Percentiles rank a stretch among this genome's conserved stretches.
Conservation (phyloP, 371 early-diverging fungal species). For the Cladochytrium tenue region DNA sequence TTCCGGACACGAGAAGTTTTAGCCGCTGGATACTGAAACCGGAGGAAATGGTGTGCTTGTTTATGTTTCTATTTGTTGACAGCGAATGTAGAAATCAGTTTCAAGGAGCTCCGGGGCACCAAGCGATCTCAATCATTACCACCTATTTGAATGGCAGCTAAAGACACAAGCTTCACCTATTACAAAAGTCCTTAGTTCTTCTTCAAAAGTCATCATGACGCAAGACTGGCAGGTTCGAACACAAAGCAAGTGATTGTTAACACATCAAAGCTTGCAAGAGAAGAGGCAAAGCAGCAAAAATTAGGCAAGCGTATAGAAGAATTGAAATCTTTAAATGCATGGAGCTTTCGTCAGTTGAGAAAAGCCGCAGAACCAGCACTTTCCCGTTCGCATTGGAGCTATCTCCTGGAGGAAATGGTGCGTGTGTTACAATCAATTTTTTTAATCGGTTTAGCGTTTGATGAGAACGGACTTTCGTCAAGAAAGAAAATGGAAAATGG, state of each 20-base stretch:
- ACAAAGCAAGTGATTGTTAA: conserved; percentile 2
- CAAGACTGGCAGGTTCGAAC: conserved; percentile 76
- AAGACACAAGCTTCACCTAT: conserved; percentile 73
- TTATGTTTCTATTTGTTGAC: neutral
- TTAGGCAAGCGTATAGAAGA: conserved; percentile 76
- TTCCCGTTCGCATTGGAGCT: conserved; percentile 82
- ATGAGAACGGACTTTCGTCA: conserved; percentile 82
- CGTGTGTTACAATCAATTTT: neutral
- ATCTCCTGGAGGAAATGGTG: conserved; percentile 84
- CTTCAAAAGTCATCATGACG: conserved; percentile 75
- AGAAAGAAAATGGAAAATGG: conserved; percentile 83
- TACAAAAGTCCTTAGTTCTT: conserved; percentile 63
- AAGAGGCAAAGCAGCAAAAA: conserved; percentile 76
- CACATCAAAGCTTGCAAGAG: conserved; percentile 66
- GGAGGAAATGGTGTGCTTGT: neutral
- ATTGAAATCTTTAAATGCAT: conserved; percentile 72
- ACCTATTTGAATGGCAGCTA: conserved; percentile 78
- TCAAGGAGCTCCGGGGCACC: neutral
- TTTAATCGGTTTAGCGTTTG: conserved; percentile 58
- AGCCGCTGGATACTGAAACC: neutral
- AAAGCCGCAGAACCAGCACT: conserved; percentile 50
- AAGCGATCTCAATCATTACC: conserved; percentile 44
- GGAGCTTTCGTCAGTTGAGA: conserved; percentile 82
- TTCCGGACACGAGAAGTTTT: neutral
- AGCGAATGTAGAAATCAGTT: neutral